Percentiles rank a stretch among this genome's conserved stretches.
These are phyloP conservation scores for Clitopilus hobsonii DNA, from an alignment of 768 basidiomycete genomes.

Conservation along the genomic window DNA sequence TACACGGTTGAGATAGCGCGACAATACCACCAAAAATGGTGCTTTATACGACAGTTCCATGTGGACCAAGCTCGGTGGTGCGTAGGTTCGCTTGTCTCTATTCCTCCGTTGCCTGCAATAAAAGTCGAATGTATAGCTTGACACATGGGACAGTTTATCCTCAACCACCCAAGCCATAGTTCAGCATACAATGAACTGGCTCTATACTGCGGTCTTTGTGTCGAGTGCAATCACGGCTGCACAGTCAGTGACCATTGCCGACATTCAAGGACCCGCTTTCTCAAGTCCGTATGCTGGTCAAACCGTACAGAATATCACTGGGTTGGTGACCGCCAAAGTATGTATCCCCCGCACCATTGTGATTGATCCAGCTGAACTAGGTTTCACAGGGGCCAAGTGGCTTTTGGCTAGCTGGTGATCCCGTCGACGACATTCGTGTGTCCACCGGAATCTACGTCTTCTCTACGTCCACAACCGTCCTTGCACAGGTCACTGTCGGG, in stretches of 20 bases:
- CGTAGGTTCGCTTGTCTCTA: constrained; percentile 4
- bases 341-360: background rate
- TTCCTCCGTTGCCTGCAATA: background rate
- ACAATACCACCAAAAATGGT: background rate
- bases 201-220: constrained; percentile 24
- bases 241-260: constrained; percentile 34
- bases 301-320: constrained; percentile 41
- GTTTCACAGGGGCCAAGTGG: constrained; percentile 35
- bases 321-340: constrained; percentile 52
- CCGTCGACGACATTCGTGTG: constrained; percentile 36
- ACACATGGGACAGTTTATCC: background rate
- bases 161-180: constrained; percentile 1
- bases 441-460: constrained; percentile 51
- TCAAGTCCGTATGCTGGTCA: constrained; percentile 42
- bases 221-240: constrained; percentile 22
- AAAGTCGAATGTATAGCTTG: background rate
- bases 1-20: background rate
- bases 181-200: constrained; percentile 22
- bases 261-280: constrained; percentile 48
- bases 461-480: constrained; percentile 31
- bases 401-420: constrained; percentile 43
- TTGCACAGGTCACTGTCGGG: constrained; percentile 37
- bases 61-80: constrained; percentile 7
- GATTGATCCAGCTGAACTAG: background rate
- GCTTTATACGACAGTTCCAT: constrained; percentile 5